Evolutionary conservation across 106 monocot genomes (phyloP).

Genomic region (Phalaenopsis aphrodite): DNA sequence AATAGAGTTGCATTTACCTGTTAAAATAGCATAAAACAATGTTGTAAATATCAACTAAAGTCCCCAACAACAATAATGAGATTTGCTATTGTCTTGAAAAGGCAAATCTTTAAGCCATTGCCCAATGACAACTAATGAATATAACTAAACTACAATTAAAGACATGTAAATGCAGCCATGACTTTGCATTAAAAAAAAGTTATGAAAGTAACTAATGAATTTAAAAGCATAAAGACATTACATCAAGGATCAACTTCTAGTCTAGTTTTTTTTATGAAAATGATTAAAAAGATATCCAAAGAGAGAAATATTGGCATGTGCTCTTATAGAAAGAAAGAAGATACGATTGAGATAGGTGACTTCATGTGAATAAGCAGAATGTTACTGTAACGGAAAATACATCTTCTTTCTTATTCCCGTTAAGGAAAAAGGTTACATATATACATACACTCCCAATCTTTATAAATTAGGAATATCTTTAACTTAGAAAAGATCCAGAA

Average conservation of each 20-base stretch:
- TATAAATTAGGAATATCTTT: too few relatives aligned
- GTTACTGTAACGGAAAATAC: too few relatives aligned
- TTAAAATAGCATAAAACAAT: slow-evolving; percentile 7
- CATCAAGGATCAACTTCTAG: slow-evolving; percentile 2
- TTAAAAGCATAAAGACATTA: neutral
- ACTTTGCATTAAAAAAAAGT: neutral
- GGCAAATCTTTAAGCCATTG: neutral
- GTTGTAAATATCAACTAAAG: neutral
- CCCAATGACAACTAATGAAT: neutral
- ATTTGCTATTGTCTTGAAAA: neutral
- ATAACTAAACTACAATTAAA: too few relatives aligned
- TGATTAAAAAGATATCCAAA: too few relatives aligned
- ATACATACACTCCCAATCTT: too few relatives aligned
- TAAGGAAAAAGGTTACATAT: too few relatives aligned
- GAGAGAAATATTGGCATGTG: too few relatives aligned
- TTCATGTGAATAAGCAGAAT: too few relatives aligned
- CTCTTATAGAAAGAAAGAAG: too few relatives aligned
- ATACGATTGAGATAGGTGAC: too few relatives aligned
- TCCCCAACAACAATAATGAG: neutral
- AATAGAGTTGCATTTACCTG: slow-evolving; percentile 24
- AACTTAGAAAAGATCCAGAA: too few relatives aligned
- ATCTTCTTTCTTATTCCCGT: too few relatives aligned
- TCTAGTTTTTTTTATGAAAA: neutral
- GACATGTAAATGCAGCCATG: neutral
- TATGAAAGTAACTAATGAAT: neutral